Base-by-base conservation (phyloP, 2,329 filamentous ascomycete species). In the Aspergillus sp. region DNA sequence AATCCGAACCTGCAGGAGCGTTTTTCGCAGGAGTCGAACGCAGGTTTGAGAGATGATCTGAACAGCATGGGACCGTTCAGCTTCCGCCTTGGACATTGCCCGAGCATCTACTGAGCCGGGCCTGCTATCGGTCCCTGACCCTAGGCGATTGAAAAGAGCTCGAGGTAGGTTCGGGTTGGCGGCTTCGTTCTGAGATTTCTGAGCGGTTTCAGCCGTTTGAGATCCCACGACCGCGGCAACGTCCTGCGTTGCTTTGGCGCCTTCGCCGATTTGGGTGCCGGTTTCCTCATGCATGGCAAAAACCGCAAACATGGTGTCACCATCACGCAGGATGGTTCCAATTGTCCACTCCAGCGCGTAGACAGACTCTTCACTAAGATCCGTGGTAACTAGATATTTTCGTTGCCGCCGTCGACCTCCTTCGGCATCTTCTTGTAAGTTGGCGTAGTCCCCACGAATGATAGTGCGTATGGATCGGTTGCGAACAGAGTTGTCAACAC, bases 341-440 rank as follows among this genome's bases (percentile, higher is more conserved):
- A 99, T 93, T 0, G 94, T 95, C 95, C 95, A 99, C 76, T 99
- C 95, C 34, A 99, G 83, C 1, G 95, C 95, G 75, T 98, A 96
- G 7, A 92, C 91, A 4, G 94, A 93, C 79, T 99, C 95, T 43
- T 95, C 91, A 68, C 93, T 97, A 3, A 98, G 81, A 76, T 99
- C 95, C 0, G 92, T 97, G 3, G 95, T 94, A n/a, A 97, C 93
- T 17, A 99, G 81, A 74, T 98, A 99, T 71, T 95, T 96, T 57
- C 95, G 87, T 63, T 94, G 86, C 57, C 91, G 87, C 54, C 91
- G 87, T 54, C 91, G 84, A 56, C 92, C 91, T 13, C 92, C 90
- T 60, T 93, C 89, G 0, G 91, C 91, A 71, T 93, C 88, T 66
- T 89, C 85, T 48, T 91, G 88, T 67, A 96, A 89, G 25, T 68